A percentile compares a stretch with the other conserved stretches of the same genome.
Conservation (phyloP, 176 grass and related monocot genomes). For the Musa troglodytarum region DNA sequence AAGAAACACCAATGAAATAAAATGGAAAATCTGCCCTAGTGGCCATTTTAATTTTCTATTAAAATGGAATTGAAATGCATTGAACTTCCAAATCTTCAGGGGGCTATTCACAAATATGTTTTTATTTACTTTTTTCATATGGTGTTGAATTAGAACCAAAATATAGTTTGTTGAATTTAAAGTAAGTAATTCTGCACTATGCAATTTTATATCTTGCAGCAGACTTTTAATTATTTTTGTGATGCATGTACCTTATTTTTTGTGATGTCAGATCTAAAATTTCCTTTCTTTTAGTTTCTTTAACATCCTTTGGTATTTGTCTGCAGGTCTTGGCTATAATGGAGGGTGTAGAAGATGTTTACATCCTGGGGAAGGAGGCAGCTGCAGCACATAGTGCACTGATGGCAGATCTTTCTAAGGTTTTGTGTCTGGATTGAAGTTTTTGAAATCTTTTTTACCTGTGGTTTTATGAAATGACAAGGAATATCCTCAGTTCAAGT, state of each 20-base stretch:
- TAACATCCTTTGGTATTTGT: conserved; percentile 16
- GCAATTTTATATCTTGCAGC: neutral
- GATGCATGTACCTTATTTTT: neutral
- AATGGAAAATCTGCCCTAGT: too few relatives aligned
- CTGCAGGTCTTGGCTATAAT: conserved; percentile 88
- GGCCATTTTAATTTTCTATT: too few relatives aligned
- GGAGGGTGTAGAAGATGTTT: conserved; percentile 82
- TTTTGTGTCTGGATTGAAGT: conserved; percentile 16
- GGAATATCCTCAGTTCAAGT: neutral
- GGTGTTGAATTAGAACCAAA: neutral
- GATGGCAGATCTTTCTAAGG: conserved; percentile 80
- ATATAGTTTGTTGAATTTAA: neutral
- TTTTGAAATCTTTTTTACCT: neutral
- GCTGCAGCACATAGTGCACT: conserved; percentile 60
- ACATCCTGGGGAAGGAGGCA: conserved; percentile 68
- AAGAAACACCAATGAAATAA: too few relatives aligned
- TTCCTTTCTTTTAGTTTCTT: conserved; percentile 18
- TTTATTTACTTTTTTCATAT: neutral
- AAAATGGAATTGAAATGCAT: neutral
- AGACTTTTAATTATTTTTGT: neutral
- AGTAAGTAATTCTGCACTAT: neutral
- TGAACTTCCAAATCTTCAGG: neutral
- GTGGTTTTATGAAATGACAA: neutral
- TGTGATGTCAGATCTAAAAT: neutral
- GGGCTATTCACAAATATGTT: neutral